Evolutionary conservation across 2,329 filamentous ascomycete species (phyloP), one percentile per base, ranked within the genome.

Genomic region (Clonostachys solani): DNA sequence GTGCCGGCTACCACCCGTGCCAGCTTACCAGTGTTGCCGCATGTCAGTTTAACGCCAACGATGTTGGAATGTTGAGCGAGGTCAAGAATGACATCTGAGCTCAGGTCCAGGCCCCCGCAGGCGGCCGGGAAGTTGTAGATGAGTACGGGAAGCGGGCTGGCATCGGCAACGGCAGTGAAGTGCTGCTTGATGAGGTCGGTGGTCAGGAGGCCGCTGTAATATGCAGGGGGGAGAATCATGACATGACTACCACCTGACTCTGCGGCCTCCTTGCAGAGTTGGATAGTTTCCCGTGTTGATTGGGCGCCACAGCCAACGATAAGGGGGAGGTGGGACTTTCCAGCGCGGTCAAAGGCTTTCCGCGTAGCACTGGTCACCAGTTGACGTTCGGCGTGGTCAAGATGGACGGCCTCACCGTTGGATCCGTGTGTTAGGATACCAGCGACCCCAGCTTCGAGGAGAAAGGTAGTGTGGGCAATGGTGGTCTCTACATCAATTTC

Each of bases 351-450:
- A 9, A 88, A 70, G 17, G 81, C 81, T 50, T 75, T 71, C 18
- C 82, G 77, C 5, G 83, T 86, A 17, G 78, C 72, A 46, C 67
- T 68, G 15, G 81, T 86, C 52, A 88, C 73, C 45, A 74, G 67
- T 45, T 77, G 75, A 44, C 85, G 77, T 63, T 89, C 85, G 16
- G 77, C 72, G 52, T 78, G 80, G 45, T 79, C 78, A 10, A 89
- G 72, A 58, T 89, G 84, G 4, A 86, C 83, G 1, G 86, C 85
- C 67, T 89, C 86, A 56, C 85, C 86, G 59, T 89, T 89, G 56
- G 82, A 86, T 38, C 84, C 84, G 61, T 87, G 84, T 5, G 81
- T 81, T 17, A 86, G 80, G 45, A 89, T 71, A 41, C 85, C 85
- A 16, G 82, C 75, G 40, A 88, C 75, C 36, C 84, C 84, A 19